These are phyloP conservation scores for Curvularia sp. DNA, from an alignment of 2,329 filamentous ascomycete genomes.

Conservation along the genomic window DNA sequence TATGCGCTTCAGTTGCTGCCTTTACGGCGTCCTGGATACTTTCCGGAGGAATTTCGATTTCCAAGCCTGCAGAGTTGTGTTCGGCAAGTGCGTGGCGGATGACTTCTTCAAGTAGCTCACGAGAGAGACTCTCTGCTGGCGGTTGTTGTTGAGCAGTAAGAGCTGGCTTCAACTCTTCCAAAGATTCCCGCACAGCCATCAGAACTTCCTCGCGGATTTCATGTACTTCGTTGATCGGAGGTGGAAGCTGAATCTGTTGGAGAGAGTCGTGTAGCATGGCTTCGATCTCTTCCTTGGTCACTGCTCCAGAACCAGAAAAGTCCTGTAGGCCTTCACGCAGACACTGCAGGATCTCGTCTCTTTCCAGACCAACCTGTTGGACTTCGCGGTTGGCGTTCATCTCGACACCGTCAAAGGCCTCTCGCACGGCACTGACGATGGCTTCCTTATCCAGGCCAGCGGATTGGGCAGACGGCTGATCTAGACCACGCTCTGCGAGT, in stretches of 20 bases:
- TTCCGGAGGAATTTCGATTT: slow-evolving; percentile 58
- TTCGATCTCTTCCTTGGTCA: slow-evolving; percentile 84
- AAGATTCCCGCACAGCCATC: slow-evolving; percentile 80
- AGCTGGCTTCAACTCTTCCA: slow-evolving; percentile 76
- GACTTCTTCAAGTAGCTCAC: slow-evolving; percentile 63
- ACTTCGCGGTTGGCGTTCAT: slow-evolving; percentile 94
- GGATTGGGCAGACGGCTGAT: slow-evolving; percentile 53
- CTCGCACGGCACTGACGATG: slow-evolving; percentile 83
- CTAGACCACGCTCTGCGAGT: slow-evolving; percentile 61
- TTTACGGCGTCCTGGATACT: slow-evolving; percentile 65
- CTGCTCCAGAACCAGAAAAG: slow-evolving; percentile 66
- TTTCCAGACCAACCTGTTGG: slow-evolving; percentile 86
- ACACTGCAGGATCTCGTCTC: slow-evolving; percentile 87
- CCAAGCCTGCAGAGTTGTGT: slow-evolving; percentile 51
- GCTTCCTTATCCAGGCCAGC: slow-evolving; percentile 70
- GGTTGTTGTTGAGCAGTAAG: slow-evolving; percentile 48
- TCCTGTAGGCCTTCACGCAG: slow-evolving; percentile 84
- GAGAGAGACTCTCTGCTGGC: slow-evolving; percentile 55
- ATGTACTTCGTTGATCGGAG: slow-evolving; percentile 70
- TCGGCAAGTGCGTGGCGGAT: slow-evolving; percentile 65
- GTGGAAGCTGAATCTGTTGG: slow-evolving; percentile 78
- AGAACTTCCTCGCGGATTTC: slow-evolving; percentile 85
- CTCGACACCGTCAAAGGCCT: slow-evolving; percentile 79
- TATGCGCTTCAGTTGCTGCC: slow-evolving; percentile 61
- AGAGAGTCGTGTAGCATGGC: slow-evolving; percentile 85